A percentile compares a stretch with the other conserved stretches of the same genome.
phyloP scores from a whole-genome alignment of 2,329 filamentous ascomycete genomes.

The Sporothrix schenckii region DNA sequence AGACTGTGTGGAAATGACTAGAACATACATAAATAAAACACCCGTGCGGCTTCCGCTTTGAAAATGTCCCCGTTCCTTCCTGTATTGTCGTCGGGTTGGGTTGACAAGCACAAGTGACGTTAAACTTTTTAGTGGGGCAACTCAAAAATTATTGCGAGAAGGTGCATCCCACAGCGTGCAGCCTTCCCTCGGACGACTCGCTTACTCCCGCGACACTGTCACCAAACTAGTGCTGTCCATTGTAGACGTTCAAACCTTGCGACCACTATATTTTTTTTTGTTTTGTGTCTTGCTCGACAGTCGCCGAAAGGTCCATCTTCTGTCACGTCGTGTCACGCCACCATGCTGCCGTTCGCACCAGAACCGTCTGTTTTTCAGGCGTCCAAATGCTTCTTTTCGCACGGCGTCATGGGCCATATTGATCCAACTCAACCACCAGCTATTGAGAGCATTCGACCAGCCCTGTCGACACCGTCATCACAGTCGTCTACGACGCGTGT shows the following conservation, averaged over 20 bases:
- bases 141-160: slow-evolving; percentile 23
- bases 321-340: neutral
- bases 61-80: neutral
- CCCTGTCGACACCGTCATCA: neutral
- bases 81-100: neutral
- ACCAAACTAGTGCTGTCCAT: neutral
- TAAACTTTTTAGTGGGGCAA: slow-evolving; percentile 33
- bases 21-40: neutral
- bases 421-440: slow-evolving; percentile 70
- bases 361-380: slow-evolving; percentile 55
- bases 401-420: slow-evolving; percentile 68
- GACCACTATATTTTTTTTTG: neutral
- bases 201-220: neutral
- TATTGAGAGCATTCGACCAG: slow-evolving; percentile 43
- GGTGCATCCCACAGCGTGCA: neutral
- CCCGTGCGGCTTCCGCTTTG: neutral
- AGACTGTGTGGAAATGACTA: neutral
- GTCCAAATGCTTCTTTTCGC: slow-evolving; percentile 74
- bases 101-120: slow-evolving; percentile 18
- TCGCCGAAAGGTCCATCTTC: no score
- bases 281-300: no score
- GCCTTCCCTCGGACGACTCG: neutral
- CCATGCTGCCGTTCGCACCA: slow-evolving; percentile 52
- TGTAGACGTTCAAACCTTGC: neutral
- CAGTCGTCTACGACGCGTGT: neutral